Percentiles rank a stretch among this genome's conserved stretches.
phyloP scores from a whole-genome alignment of 176 grass and related monocot genomes.

The Leersia perrieri region DNA sequence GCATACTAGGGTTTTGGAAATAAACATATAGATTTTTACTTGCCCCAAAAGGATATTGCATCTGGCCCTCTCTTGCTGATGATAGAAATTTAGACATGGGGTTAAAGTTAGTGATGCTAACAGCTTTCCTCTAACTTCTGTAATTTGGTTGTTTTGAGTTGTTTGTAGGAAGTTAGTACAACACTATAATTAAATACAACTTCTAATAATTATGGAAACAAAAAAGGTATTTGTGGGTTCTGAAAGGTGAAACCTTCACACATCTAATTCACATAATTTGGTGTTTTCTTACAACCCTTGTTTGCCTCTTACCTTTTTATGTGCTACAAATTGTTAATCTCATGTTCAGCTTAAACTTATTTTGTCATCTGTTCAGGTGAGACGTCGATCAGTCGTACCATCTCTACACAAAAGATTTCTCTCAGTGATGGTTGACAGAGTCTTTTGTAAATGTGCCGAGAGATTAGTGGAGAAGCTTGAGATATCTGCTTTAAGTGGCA shows the following conservation, averaged over 20 bases:
- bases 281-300: not conserved
- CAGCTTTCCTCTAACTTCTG: not conserved
- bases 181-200: not conserved
- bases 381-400: constrained; percentile 80
- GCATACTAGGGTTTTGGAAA: not conserved
- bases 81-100: not conserved
- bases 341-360: constrained; percentile 24
- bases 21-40: not conserved
- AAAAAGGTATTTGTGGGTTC: not conserved
- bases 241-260: not conserved
- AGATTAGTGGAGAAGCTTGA: constrained; percentile 90
- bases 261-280: not conserved
- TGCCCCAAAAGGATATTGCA: not conserved
- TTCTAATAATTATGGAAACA: not conserved
- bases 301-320: not conserved
- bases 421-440: constrained; percentile 86
- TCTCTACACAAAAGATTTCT: constrained; percentile 91
- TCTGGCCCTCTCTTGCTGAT: not conserved
- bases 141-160: not conserved
- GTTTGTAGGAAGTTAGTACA: not conserved
- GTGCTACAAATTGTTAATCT: constrained; percentile 7
- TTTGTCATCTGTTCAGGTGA: constrained; percentile 49
- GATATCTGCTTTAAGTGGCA: constrained; percentile 55
- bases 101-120: not conserved
- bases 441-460: constrained; percentile 84